phyloP scores from a whole-genome alignment of 2,329 filamentous ascomycete genomes.

The Pyricularia pennisetigena region DNA sequence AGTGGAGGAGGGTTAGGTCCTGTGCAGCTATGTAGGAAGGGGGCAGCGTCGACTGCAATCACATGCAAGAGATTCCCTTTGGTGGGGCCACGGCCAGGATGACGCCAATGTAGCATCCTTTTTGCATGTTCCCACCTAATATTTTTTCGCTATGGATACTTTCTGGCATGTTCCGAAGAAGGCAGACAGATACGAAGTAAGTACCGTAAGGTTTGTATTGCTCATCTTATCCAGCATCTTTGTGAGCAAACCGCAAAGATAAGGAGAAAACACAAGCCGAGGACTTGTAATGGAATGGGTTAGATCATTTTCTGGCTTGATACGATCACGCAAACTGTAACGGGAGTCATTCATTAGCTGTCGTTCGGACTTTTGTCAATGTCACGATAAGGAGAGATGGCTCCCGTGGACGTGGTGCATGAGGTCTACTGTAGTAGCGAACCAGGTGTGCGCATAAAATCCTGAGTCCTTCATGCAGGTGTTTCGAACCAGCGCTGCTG shows the following conservation, averaged over 20 bases:
- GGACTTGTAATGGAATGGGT: neutral
- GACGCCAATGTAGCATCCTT: neutral
- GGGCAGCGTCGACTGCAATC: neutral
- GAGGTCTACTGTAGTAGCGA: neutral
- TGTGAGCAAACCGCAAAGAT: neutral
- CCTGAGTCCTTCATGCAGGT: neutral
- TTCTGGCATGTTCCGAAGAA: neutral
- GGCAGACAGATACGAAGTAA: too few relatives aligned
- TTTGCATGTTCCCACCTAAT: neutral
- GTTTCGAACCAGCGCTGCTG: neutral
- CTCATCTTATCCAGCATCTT: too few relatives aligned
- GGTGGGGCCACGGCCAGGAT: neutral
- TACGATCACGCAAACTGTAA: neutral
- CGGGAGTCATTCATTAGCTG: neutral
- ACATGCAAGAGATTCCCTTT: constrained; percentile 4
- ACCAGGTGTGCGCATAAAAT: neutral
- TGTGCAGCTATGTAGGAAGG: neutral
- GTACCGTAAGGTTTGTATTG: too few relatives aligned
- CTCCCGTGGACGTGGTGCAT: neutral
- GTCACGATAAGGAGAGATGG: neutral
- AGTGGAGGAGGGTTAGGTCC: neutral
- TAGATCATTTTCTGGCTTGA: neutral
- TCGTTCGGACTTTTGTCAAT: neutral
- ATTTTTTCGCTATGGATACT: neutral
- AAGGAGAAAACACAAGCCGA: neutral